These are phyloP conservation scores for Fusarium verrucosum DNA, from an alignment of 2,329 filamentous ascomycete species.

Conservation along the genomic window DNA sequence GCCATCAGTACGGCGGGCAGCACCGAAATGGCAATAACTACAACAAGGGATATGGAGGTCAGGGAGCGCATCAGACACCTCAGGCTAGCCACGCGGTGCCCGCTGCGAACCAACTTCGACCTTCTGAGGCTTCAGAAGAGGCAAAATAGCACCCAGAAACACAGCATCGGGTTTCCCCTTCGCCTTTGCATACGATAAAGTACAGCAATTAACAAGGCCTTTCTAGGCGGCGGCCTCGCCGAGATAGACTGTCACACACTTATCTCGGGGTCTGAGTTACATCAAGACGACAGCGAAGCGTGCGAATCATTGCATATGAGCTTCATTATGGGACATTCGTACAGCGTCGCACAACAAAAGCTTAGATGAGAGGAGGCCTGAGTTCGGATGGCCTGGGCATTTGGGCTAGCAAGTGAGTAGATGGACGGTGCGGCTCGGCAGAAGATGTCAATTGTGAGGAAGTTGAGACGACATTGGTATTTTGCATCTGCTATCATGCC, in stretches of 20 bases:
- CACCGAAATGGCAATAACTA: conserved; percentile 66
- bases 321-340: conserved; percentile 39
- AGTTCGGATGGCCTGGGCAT: conserved; percentile 20
- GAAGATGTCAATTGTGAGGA: conserved; percentile 14
- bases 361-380: conserved; percentile 36
- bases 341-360: conserved; percentile 33
- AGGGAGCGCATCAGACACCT: conserved; percentile 54
- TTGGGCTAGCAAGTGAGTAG: conserved; percentile 34
- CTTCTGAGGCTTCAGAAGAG: conserved; percentile 56
- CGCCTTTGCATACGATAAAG: conserved; percentile 31
- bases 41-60: conserved; percentile 60
- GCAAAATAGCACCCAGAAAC: conserved; percentile 51
- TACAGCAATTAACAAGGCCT: conserved; percentile 37
- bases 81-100: conserved; percentile 50
- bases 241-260: conserved; percentile 38
- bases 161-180: conserved; percentile 14
- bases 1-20: conserved; percentile 69
- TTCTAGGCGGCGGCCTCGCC: conserved; percentile 37
- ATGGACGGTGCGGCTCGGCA: conserved; percentile 21
- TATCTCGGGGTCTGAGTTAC: conserved; percentile 36
- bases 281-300: conserved; percentile 29
- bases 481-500: conserved; percentile 17
- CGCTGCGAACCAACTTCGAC: conserved; percentile 46
- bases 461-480: conserved; percentile 12
- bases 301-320: conserved; percentile 36